Evolutionary conservation across 1,284 basidiomycete species (phyloP), one percentile per base, ranked within the genome.

Genomic region (Cutaneotrichosporon sp.): DNA sequence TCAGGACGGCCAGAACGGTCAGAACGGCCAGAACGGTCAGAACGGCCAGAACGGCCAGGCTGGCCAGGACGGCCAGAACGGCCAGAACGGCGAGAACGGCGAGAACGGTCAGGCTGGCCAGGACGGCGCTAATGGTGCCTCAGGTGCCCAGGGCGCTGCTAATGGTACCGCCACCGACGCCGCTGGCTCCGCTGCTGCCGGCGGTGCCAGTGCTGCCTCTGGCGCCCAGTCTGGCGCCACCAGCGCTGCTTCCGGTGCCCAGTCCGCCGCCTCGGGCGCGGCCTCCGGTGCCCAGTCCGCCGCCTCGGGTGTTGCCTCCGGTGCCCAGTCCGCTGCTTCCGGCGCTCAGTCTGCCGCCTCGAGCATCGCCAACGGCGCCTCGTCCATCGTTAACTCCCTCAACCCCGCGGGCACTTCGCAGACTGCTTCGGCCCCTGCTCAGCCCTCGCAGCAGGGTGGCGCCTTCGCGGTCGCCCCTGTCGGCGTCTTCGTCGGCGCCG

Each of bases 21-120:
- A 63, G 46, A 16, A 68, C 63, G 20, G 56, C 52, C 0, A 54
- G 38, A 39, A 61, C 32, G 44, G 44, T n/a, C n/a, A n/a, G n/a
- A 16, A 33, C 24, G 41, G 32, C 35, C 38, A 63, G 46, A 16
- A 68, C 63, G 20, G 56, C 33, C 25, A 42, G 31, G 19, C 26
- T 32, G 49, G 49, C 42, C 32, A 29, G 8, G 12, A 49, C 47
- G 31, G n/a, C 26, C 22, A 29, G 41, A n/a, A 9, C 35, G 38
- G 34, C 41, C n/a, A 19, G 25, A 46, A 31, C 29, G 41, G 35
- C 35, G 42, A 63, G 46, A 16, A 68, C 63, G 20, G 56, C 52
- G 1, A 54, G 38, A 39, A 61, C 32, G 44, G 44, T n/a, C n/a
- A n/a, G n/a, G 20, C 42, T 27, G 41, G 32, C 35, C 38, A 63